Percentiles rank a stretch among this genome's conserved stretches.
phyloP scores from a whole-genome alignment of 1,139 yeast genomes.

The Zygosaccharomyces pseudobailii region DNA sequence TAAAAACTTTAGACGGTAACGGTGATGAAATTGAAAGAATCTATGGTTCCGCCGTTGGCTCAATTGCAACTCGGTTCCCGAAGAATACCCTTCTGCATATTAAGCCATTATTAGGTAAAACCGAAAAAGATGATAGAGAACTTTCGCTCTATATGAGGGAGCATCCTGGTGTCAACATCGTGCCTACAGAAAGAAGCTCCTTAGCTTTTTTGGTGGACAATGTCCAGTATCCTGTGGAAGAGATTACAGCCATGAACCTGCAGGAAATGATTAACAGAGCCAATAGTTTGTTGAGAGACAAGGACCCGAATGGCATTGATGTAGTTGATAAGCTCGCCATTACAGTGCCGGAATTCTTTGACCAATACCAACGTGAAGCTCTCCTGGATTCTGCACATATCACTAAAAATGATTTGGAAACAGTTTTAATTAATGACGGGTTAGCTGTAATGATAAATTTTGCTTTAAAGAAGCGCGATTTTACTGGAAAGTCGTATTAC shows the following conservation, averaged over 20 bases:
- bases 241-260: conserved; percentile 77
- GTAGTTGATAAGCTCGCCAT: conserved; percentile 46
- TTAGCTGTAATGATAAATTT: conserved; percentile 83
- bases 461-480: conserved; percentile 36
- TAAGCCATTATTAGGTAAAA: conserved; percentile 67
- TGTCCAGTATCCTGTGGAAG: conserved; percentile 60
- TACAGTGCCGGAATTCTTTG: conserved; percentile 71
- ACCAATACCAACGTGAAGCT: conserved; percentile 63
- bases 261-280: conserved; percentile 66
- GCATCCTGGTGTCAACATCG: conserved; percentile 61
- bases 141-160: conserved; percentile 43
- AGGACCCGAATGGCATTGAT: conserved; percentile 48
- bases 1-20: conserved; percentile 43
- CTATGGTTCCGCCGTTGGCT: conserved; percentile 73
- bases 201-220: conserved; percentile 54
- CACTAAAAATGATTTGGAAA: conserved; percentile 36
- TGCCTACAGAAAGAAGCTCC: conserved; percentile 47
- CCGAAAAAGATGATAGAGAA: conserved; percentile 45
- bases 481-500: conserved; percentile 52
- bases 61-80: conserved; percentile 72
- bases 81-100: conserved; percentile 59
- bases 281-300: conserved; percentile 41
- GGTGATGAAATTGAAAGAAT: conserved; percentile 57
- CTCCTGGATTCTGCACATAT: conserved; percentile 58
- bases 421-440: conserved; percentile 85